Conservation (phyloP, 129 eudicot species). For the Flaveria linearis region DNA sequence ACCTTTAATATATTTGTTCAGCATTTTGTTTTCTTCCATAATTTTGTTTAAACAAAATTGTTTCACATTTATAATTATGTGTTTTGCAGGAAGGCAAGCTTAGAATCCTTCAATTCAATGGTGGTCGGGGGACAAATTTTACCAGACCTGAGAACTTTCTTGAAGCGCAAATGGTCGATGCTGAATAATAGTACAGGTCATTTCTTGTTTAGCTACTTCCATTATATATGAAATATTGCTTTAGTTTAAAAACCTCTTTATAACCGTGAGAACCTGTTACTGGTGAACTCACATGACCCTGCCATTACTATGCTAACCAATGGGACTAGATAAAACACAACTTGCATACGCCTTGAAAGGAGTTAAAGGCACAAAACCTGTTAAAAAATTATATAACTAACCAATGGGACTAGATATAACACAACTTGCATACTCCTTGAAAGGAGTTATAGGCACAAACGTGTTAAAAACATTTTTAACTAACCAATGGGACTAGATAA, state of each 20-base stretch:
- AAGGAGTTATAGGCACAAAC: no score
- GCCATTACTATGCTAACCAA: neutral
- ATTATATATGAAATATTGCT: neutral
- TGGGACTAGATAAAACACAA: neutral
- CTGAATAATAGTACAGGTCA: conserved; percentile 45
- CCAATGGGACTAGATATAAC: neutral
- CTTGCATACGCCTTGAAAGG: neutral
- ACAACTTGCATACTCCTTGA: no score
- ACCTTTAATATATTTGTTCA: neutral
- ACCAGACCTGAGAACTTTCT: conserved; percentile 36
- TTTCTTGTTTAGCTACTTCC: neutral
- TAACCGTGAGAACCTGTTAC: neutral
- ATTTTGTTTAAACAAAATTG: neutral
- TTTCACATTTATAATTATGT: conserved; percentile 11
- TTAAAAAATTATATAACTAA: no score
- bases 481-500: neutral
- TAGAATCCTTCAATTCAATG: conserved; percentile 57
- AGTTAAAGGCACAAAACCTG: neutral
- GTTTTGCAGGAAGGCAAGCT: conserved; percentile 70
- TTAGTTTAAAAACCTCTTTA: neutral
- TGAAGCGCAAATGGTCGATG: conserved; percentile 54
- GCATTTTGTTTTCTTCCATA: neutral
- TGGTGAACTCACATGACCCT: neutral
- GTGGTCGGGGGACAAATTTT: conserved; percentile 33
- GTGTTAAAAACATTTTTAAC: no score